A percentile compares a stretch with the other conserved stretches of the same genome.
Conservation (phyloP, 352 stramenopile genomes). For the Phytophthora palmivora region DNA sequence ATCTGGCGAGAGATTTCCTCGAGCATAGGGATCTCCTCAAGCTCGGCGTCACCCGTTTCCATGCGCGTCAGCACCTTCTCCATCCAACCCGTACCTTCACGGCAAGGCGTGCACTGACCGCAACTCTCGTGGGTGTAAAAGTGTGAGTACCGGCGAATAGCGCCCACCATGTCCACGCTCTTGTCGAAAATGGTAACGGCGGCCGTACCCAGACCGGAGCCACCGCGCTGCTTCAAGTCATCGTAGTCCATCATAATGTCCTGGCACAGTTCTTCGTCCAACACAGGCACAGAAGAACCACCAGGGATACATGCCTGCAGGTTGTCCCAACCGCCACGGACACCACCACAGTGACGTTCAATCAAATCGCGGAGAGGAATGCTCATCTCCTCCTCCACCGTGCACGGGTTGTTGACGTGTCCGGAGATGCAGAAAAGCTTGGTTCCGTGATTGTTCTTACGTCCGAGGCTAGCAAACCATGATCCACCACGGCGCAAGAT, state of each 20-base stretch:
- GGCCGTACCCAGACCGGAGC: conserved; percentile 97
- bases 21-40: conserved; percentile 99
- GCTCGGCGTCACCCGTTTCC: conserved; percentile 97
- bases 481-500: conserved; percentile 96
- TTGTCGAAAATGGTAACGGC: conserved; percentile 99
- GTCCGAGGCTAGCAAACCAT: conserved; percentile 98
- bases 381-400: conserved; percentile 99
- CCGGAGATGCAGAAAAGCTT: conserved; percentile 99
- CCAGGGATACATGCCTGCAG: conserved; percentile 98
- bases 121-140: conserved; percentile 99
- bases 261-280: conserved; percentile 94
- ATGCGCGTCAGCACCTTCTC: conserved; percentile 98
- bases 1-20: conserved; percentile 99
- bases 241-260: conserved; percentile 99
- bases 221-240: conserved; percentile 95
- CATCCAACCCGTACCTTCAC: conserved; percentile 98
- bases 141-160: conserved; percentile 98
- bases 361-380: conserved; percentile 98
- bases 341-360: conserved; percentile 98
- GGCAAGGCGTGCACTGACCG: conserved; percentile 99
- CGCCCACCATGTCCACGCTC: conserved; percentile 98
- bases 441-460: conserved; percentile 98
- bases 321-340: conserved; percentile 99
- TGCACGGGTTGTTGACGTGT: conserved; percentile 99
- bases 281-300: conserved; percentile 95